phyloP scores from a whole-genome alignment of 75 land plant species.

The Cryptomeria japonica region DNA sequence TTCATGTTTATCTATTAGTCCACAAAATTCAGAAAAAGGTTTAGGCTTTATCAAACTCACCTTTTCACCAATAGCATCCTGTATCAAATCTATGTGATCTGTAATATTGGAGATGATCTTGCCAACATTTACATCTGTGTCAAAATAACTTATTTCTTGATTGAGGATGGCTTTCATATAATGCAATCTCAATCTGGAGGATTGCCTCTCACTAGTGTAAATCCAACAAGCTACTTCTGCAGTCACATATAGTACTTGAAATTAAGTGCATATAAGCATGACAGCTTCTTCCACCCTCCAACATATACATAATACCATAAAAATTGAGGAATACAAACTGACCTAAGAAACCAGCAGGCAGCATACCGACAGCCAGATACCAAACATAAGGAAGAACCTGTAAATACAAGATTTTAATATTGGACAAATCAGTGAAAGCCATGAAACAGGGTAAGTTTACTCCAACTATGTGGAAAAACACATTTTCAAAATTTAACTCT shows the following conservation, averaged over 20 bases:
- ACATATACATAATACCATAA: neutral
- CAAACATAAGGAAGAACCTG: slow-evolving; percentile 48
- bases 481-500: too few species aligned
- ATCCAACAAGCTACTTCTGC: slow-evolving; percentile 60
- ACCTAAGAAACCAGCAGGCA: slow-evolving; percentile 51
- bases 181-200: slow-evolving; percentile 25
- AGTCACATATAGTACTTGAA: neutral
- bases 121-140: slow-evolving; percentile 33
- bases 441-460: neutral
- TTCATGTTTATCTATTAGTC: too few species aligned
- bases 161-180: slow-evolving; percentile 38
- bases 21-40: slow-evolving; percentile 13
- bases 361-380: slow-evolving; percentile 43
- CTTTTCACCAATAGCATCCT: neutral
- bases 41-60: slow-evolving; percentile 16
- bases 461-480: neutral
- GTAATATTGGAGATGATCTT: slow-evolving; percentile 36
- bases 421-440: neutral
- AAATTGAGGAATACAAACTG: neutral
- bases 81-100: slow-evolving; percentile 24
- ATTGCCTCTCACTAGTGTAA: slow-evolving; percentile 48
- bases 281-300: neutral
- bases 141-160: slow-evolving; percentile 49
- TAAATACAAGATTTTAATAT: neutral
- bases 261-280: neutral